A percentile compares a stretch with the other conserved stretches of the same genome.
Evolutionary conservation across 108 stramenopile species (phyloP).

Genomic region (Epithemia pelagica): DNA sequence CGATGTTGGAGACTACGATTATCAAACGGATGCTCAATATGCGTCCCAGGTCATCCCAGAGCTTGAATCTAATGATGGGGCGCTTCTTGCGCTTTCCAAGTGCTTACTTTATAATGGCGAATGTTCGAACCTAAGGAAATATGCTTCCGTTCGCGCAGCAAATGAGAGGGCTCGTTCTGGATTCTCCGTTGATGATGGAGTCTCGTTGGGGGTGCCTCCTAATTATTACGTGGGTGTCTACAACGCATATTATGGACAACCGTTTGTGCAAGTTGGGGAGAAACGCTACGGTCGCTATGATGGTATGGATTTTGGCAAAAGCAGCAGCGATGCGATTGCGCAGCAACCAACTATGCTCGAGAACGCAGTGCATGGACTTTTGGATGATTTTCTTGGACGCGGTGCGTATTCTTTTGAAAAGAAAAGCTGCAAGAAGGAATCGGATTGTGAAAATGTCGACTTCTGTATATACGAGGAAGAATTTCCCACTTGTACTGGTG

Average conservation of each 20-base stretch:
- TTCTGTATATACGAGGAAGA: constrained; percentile 51
- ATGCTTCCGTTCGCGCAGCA: constrained; percentile 45
- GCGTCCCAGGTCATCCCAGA: constrained; percentile 48
- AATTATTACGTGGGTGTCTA: constrained; percentile 77
- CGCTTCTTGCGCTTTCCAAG: constrained; percentile 38
- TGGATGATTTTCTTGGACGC: constrained; percentile 68
- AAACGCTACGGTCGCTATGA: constrained; percentile 62
- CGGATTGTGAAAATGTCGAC: constrained; percentile 51
- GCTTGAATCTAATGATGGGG: constrained; percentile 42
- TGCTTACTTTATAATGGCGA: constrained; percentile 66
- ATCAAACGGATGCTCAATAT: constrained; percentile 49
- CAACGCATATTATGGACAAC: constrained; percentile 59
- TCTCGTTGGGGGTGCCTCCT: constrained; percentile 51
- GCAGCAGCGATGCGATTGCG: constrained; percentile 42
- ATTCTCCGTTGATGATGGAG: constrained; percentile 36
- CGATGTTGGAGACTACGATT: constrained; percentile 57
- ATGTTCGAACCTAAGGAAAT: constrained; percentile 50
- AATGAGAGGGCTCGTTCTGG: constrained; percentile 54
- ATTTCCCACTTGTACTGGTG: constrained; percentile 52
- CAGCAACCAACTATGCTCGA: constrained; percentile 57
- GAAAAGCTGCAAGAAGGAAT: constrained; percentile 34
- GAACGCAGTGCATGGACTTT: constrained; percentile 54
- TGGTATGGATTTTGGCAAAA: constrained; percentile 60
- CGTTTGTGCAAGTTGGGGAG: constrained; percentile 59
- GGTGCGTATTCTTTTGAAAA: constrained; percentile 22